Evolutionary conservation across 805 yeast genomes (phyloP).

Genomic region (Tetrapisispora pingtungensis): DNA sequence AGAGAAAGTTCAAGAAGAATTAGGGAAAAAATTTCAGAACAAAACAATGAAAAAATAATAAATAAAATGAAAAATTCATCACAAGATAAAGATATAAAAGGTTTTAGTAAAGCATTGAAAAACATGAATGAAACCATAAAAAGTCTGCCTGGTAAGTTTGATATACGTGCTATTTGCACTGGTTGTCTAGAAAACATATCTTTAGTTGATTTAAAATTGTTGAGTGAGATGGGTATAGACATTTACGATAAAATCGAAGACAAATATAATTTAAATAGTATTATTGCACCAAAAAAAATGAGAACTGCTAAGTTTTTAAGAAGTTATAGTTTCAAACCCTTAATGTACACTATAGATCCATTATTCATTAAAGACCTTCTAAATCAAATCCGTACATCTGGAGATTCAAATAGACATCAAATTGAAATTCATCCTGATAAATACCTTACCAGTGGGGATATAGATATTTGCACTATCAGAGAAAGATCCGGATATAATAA

Average conservation of each 20-base stretch:
- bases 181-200: conserved; percentile 42
- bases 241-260: conserved; percentile 31
- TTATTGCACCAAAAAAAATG: conserved; percentile 72
- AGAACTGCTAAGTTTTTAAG: conserved; percentile 81
- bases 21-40: neutral
- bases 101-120: neutral
- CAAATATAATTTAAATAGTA: conserved; percentile 32
- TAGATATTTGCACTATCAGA: conserved; percentile 4
- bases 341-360: conserved; percentile 45
- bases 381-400: conserved; percentile 17
- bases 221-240: conserved; percentile 48
- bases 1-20: neutral
- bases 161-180: conserved; percentile 47
- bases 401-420: neutral
- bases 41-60: no score
- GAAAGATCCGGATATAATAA: conserved; percentile 10
- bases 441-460: no score
- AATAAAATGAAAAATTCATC: no score
- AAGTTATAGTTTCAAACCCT: conserved; percentile 48
- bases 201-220: conserved; percentile 33
- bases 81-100: neutral
- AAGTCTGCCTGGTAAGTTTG: conserved; percentile 12
- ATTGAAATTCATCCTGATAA: no score
- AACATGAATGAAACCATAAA: no score
- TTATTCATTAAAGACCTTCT: conserved; percentile 40